Base-by-base conservation (phyloP, 768 basidiomycete species). In the Leucogyrophana mollusca region DNA sequence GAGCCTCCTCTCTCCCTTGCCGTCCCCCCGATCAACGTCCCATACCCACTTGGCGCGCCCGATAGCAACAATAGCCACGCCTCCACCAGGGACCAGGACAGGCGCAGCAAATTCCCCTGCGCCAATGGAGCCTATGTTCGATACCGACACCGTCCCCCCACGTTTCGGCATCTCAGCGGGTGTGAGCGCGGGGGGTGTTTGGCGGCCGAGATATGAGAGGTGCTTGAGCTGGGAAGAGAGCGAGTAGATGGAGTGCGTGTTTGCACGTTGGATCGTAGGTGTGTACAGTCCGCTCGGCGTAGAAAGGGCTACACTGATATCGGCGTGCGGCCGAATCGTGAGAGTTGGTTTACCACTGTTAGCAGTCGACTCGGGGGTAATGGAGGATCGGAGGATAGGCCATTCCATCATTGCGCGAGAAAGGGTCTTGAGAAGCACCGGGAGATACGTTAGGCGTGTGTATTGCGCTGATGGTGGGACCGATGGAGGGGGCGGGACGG, bases 261-360 rank as follows among this genome's bases (percentile, higher is more conserved):
- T 75, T 34, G 77, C 80, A 40, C 63, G 58, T 16, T 72, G 68
- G 18, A 93, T 64, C 4, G 87, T 85, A 0, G 91, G 90, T 0
- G 89, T 87, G 67, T 90, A 92, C 34, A 94, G 78, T 1, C 90
- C 90, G 3, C 86, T 85, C 0, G 87, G 84, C 0, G 89, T 91
- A 3, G 87, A 85, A 11, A 94, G 73, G 0, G 87, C 91, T 41
- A 93, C 70, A 33, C 71, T 71, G 57, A 94, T 84, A 66, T 92
- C 90, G 3, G 88, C 77, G 43, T 76, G 74, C 11, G 84, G 82
- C 17, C 90, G 87, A 47, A 93, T 60, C 2, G 82, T 86, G 7
- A 91, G 69, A 0, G 80, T 80, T 0, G 87, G 87, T 61, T 84
- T 90, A 35, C 53, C 13, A 24, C 46, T 25, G 45, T 36, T 48